Evolutionary conservation across 2,329 filamentous ascomycete species (phyloP), one percentile per base, ranked within the genome.

Genomic region (Helotiales sp.): DNA sequence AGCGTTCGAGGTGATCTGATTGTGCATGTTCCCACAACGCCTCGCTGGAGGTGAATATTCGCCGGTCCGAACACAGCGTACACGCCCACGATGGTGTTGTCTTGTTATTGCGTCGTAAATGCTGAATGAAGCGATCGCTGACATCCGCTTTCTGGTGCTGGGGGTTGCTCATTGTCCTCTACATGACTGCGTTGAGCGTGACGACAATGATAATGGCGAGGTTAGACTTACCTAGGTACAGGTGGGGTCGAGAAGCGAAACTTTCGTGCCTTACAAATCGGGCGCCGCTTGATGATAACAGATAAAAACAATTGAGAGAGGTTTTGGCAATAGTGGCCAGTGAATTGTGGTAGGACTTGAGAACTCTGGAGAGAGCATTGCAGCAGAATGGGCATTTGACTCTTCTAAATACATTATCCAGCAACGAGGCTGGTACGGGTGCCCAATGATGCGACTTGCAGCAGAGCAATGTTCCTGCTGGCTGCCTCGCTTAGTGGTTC

Each of bases 81-180:
- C 68, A 70, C 0, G 61, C 62, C 56, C 59, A 68, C 1, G 57
- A 55, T 13, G 56, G 52, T 0, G 65, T 65, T 2, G 62, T 54
- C 25, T 64, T 68, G 1, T 57, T 55, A 12, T 57, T 59, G 8
- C 46, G 24, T 2, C 68, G 47, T 22, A 64, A 62, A 17, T 68
- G 64, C 10, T 63, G 59, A 6, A 64, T 62, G 67, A 67, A 70
- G 6, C 29, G 29, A 4, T 64, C 48, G 42, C 40, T 49, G 10
- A 68, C 15, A 7, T 56, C 56, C 24, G n/a, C 29, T n/a, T 27
- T 25, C 17, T 27, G 2, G 38, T 15, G 2, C 25, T 8, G 7
- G 55, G 30, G 49, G 55, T 46, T 51, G 40, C 36, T 56, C n/a
- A 34, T 51, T 34, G 29, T 52, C 40, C 17, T 33, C 52, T 25